phyloP scores from a whole-genome alignment of 23 red algal species.

The Gracilaria domingensis region DNA sequence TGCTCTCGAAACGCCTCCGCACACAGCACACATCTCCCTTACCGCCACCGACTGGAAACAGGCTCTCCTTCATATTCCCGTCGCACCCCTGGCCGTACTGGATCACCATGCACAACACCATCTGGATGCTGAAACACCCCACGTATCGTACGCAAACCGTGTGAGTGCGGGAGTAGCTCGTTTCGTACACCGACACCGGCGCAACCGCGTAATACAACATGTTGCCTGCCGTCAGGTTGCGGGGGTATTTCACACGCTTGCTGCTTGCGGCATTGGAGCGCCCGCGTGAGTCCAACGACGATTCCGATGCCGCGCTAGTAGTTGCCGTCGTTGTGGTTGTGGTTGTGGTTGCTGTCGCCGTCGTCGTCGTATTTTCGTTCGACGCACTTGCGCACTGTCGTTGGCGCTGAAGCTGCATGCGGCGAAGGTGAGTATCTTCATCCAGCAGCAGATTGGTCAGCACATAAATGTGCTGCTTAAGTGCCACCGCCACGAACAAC shows the following conservation, averaged over 20 bases:
- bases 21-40: too few relatives aligned
- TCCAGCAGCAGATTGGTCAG: conserved; percentile 79
- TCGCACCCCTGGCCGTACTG: too few relatives aligned
- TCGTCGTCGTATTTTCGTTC: background rate
- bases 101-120: too few relatives aligned
- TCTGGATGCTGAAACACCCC: conserved; percentile 37
- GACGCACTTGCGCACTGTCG: background rate
- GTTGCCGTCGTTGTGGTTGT: background rate
- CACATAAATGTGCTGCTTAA: conserved; percentile 88
- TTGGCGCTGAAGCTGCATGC: conserved; percentile 1
- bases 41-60: too few relatives aligned
- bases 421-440: conserved; percentile 63
- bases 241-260: too few relatives aligned
- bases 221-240: too few relatives aligned
- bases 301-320: conserved; percentile 15
- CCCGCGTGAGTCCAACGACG: too few relatives aligned
- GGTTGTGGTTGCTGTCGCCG: background rate
- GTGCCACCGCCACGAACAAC: conserved; percentile 46
- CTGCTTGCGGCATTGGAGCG: too few relatives aligned
- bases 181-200: conserved; percentile 91
- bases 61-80: too few relatives aligned
- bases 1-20: too few relatives aligned
- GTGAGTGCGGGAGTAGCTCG: conserved; percentile 78
- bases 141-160: conserved; percentile 75
- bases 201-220: too few relatives aligned